phyloP scores from a whole-genome alignment of 2,329 filamentous ascomycete genomes.

The Penicillium concentricum region DNA sequence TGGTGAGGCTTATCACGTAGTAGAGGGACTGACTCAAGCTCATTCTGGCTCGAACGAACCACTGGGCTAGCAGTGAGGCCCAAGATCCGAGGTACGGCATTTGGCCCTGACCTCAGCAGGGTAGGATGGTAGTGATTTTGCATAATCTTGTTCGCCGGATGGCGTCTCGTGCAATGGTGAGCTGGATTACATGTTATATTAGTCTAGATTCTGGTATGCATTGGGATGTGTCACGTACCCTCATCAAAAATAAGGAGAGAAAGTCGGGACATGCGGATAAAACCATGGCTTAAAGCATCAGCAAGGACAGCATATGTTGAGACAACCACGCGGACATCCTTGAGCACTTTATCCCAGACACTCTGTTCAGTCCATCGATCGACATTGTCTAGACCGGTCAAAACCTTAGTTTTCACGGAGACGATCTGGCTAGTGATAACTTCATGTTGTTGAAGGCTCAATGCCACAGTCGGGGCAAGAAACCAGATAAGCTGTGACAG shows the following conservation, averaged over 20 bases:
- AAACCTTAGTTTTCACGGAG: conserved; percentile 55
- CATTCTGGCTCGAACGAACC: conserved; percentile 56
- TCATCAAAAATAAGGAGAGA: conserved; percentile 79
- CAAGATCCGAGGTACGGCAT: conserved; percentile 63
- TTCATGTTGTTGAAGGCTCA: conserved; percentile 65
- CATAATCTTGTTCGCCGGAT: conserved; percentile 72
- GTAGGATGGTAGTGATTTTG: conserved; percentile 62
- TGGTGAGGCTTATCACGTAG: too few species aligned
- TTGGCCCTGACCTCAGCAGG: conserved; percentile 31
- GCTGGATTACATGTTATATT: conserved; percentile 43
- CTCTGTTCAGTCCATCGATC: conserved; percentile 69
- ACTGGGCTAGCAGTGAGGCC: conserved; percentile 80
- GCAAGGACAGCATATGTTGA: conserved; percentile 73
- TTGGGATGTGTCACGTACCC: conserved; percentile 51
- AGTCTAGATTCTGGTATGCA: neutral
- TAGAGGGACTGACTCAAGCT: conserved; percentile 49
- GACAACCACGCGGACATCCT: conserved; percentile 68
- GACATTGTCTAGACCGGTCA: conserved; percentile 68
- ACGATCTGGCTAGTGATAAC: conserved; percentile 62
- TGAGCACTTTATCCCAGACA: conserved; percentile 67
- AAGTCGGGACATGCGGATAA: conserved; percentile 64
- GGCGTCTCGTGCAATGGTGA: conserved; percentile 68
- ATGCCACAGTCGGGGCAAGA: conserved; percentile 65
- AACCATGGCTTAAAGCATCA: conserved; percentile 73
- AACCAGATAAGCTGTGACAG: conserved; percentile 62